phyloP scores from a whole-genome alignment of 768 basidiomycete genomes.

The Boletus sp. region DNA sequence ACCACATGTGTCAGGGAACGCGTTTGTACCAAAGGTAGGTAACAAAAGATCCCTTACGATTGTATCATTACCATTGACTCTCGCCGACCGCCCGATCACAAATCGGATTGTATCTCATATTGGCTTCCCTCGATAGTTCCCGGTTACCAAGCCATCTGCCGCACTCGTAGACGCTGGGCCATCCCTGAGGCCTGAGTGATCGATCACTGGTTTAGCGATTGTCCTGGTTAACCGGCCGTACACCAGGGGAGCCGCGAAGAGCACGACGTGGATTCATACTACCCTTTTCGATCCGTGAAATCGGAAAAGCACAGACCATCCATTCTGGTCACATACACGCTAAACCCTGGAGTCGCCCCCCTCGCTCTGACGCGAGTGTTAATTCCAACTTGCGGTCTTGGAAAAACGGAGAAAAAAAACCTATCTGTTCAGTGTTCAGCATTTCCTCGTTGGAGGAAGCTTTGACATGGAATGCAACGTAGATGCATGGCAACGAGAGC shows the following conservation, averaged over 20 bases:
- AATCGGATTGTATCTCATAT: background rate
- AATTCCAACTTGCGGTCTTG: too few species aligned
- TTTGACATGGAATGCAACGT: background rate
- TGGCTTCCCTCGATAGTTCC: background rate
- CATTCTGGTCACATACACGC: background rate
- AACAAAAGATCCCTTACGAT: background rate
- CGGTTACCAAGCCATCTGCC: conserved; percentile 13
- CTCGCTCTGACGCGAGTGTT: background rate
- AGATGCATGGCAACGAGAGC: background rate
- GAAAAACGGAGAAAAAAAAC: background rate
- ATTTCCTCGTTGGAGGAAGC: too few species aligned
- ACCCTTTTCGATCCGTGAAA: background rate
- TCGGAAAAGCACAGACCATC: background rate
- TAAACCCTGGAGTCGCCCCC: background rate
- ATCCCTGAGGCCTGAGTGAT: background rate
- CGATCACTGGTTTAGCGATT: background rate
- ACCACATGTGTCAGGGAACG: conserved; percentile 2
- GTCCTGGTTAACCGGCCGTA: background rate
- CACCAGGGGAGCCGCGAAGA: background rate
- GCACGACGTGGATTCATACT: background rate
- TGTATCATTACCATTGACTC: background rate
- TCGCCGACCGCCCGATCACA: background rate
- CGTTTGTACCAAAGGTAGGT: background rate
- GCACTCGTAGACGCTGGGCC: background rate
- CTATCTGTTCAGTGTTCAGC: background rate